Evolutionary conservation across 2,329 filamentous ascomycete genomes (phyloP).

Genomic region (Aspergillus pseudoviridinutans): DNA sequence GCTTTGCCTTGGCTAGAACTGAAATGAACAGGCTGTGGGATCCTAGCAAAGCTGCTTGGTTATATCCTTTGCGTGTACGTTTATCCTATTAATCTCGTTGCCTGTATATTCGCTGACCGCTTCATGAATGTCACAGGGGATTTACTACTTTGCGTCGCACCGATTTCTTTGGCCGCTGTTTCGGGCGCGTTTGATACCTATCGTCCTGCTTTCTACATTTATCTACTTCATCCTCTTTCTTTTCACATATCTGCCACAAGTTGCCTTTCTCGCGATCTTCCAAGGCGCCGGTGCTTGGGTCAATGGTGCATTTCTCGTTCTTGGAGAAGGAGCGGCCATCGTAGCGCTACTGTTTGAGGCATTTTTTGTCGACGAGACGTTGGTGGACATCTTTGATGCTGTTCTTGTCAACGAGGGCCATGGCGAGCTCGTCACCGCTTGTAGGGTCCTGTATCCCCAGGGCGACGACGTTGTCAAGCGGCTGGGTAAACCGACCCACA

Average conservation of each 20-base stretch:
- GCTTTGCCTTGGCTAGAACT: neutral
- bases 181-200: slow-evolving; percentile 69
- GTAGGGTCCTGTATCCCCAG: slow-evolving; percentile 63
- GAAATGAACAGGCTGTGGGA: slow-evolving; percentile 21
- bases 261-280: slow-evolving; percentile 83
- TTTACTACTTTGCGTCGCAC: slow-evolving; percentile 75
- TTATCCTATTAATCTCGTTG: neutral
- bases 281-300: slow-evolving; percentile 85
- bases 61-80: slow-evolving; percentile 47
- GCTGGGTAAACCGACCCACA: slow-evolving; percentile 74
- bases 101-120: slow-evolving; percentile 3
- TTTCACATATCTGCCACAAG: slow-evolving; percentile 84
- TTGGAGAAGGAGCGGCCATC: slow-evolving; percentile 62
- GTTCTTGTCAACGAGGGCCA: slow-evolving; percentile 73
- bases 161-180: slow-evolving; percentile 81
- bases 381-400: slow-evolving; percentile 81
- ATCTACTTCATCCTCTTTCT: slow-evolving; percentile 84
- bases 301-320: slow-evolving; percentile 78
- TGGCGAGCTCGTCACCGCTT: slow-evolving; percentile 62
- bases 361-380: slow-evolving; percentile 74
- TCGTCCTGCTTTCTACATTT: slow-evolving; percentile 75
- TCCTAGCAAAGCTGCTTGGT: slow-evolving; percentile 38
- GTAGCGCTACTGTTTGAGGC: slow-evolving; percentile 69
- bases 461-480: slow-evolving; percentile 70
- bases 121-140: slow-evolving; percentile 50